Evolutionary conservation across 768 basidiomycete genomes (phyloP).

Genomic region (Macrolepiota fuliginosa): DNA sequence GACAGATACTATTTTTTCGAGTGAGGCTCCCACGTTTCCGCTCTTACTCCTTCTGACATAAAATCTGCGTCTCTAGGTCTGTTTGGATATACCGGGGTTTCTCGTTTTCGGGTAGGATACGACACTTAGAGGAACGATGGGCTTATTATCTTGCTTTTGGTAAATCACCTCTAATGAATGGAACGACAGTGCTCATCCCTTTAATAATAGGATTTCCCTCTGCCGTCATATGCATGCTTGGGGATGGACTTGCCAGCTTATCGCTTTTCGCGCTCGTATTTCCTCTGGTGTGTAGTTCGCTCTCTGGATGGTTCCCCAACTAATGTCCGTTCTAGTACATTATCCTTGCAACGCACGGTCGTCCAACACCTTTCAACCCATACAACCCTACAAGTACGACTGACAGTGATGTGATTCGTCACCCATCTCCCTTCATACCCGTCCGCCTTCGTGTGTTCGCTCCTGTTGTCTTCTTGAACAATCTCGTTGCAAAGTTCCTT

Average conservation of each 20-base stretch:
- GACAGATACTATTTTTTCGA: conserved; percentile 88
- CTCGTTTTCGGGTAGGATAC: conserved; percentile 64
- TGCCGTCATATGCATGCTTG: conserved; percentile 70
- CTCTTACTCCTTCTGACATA: background rate
- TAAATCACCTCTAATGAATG: conserved; percentile 20
- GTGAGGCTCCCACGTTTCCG: conserved; percentile 37
- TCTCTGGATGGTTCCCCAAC: background rate
- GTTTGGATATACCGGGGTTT: conserved; percentile 76
- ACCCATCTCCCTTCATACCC: conserved; percentile 77
- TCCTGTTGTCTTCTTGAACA: conserved; percentile 72
- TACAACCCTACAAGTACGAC: conserved; percentile 49
- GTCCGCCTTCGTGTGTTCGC: conserved; percentile 79
- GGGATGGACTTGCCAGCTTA: conserved; percentile 74
- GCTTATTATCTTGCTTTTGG: conserved; percentile 87
- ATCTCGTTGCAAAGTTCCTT: conserved; percentile 59
- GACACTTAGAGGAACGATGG: conserved; percentile 86
- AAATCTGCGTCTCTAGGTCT: conserved; percentile 45
- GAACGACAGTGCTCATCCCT: background rate
- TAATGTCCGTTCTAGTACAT: conserved; percentile 53
- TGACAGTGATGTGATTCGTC: conserved; percentile 42
- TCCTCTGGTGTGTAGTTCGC: conserved; percentile 57
- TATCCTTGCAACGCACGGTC: conserved; percentile 80
- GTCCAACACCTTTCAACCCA: conserved; percentile 73
- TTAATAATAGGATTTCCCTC: conserved; percentile 58
- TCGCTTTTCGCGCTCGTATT: conserved; percentile 81